A percentile compares a stretch with the other conserved stretches of the same genome.
phyloP scores from a whole-genome alignment of 495 filamentous ascomycete species.

The Trypethelium eluteriae region DNA sequence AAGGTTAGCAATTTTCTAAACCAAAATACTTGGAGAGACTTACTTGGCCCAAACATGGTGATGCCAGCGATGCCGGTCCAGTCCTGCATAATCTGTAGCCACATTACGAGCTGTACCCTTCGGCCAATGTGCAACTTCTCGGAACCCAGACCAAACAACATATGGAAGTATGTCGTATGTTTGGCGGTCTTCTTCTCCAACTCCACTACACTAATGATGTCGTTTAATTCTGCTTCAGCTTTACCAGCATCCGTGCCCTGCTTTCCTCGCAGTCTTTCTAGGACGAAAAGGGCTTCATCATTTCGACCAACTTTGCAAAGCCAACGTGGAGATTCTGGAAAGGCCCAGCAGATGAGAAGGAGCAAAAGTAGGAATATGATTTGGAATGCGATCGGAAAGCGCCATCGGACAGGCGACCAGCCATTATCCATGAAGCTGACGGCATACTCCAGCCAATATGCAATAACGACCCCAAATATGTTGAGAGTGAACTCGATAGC shows the following conservation, averaged over 20 bases:
- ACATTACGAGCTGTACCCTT: conserved; percentile 61
- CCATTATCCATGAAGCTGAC: conserved; percentile 51
- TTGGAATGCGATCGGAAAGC: conserved; percentile 66
- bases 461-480: conserved; percentile 65
- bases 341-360: conserved; percentile 23
- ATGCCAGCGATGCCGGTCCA: conserved; percentile 68
- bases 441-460: conserved; percentile 68
- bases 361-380: conserved; percentile 56
- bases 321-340: conserved; percentile 30
- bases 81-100: conserved; percentile 66
- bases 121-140: conserved; percentile 59
- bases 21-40: not conserved
- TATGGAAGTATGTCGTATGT: conserved; percentile 50
- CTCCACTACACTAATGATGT: conserved; percentile 53
- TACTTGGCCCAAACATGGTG: conserved; percentile 48
- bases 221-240: conserved; percentile 56
- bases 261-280: conserved; percentile 54
- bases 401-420: conserved; percentile 51
- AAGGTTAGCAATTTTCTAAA: conserved; percentile 29
- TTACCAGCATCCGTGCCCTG: conserved; percentile 45
- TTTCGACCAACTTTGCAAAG: conserved; percentile 28
- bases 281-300: conserved; percentile 47
- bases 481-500: conserved; percentile 68
- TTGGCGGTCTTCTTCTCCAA: conserved; percentile 47
- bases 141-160: conserved; percentile 56